A percentile compares a stretch with the other conserved stretches of the same genome.
Conservation (phyloP, 1,139 yeast genomes). For the Yamadazyma siamensis region DNA sequence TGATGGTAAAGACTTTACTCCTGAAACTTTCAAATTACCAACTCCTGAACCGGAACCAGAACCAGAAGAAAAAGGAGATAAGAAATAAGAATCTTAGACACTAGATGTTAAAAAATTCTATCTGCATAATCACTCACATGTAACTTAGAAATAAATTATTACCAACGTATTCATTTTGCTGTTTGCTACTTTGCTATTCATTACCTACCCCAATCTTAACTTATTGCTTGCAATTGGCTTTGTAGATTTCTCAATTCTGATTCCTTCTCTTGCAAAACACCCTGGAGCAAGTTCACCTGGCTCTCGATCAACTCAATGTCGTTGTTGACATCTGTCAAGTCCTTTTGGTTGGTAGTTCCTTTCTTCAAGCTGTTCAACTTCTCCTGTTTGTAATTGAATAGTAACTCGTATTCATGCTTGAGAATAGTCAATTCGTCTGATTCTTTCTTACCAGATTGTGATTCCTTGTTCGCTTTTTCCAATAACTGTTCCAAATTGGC, state of each 20-base stretch:
- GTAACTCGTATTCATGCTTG: constrained; percentile 78
- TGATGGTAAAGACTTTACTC: constrained; percentile 78
- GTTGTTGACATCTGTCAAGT: constrained; percentile 42
- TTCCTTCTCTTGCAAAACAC: constrained; percentile 50
- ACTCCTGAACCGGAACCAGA: constrained; percentile 76
- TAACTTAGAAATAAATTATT: too few species aligned
- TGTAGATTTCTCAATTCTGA: constrained; percentile 47
- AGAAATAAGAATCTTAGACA: constrained; percentile 14
- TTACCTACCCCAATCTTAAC: constrained; percentile 23
- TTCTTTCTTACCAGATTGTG: constrained; percentile 22
- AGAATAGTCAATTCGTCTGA: constrained; percentile 27
- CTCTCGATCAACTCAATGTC: constrained; percentile 64
- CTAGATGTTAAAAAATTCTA: too few species aligned
- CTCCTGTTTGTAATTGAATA: constrained; percentile 67
- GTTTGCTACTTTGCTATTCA: too few species aligned
- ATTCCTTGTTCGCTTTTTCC: constrained; percentile 52
- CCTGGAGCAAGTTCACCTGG: constrained; percentile 62
- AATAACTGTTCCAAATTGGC: constrained; percentile 67
- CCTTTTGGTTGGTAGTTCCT: constrained; percentile 16
- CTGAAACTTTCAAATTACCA: constrained; percentile 78
- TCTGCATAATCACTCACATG: too few species aligned
- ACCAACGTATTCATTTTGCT: too few species aligned
- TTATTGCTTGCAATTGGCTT: constrained; percentile 22
- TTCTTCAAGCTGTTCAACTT: constrained; percentile 15
- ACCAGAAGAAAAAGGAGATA: constrained; percentile 36